Evolutionary conservation across 768 basidiomycete genomes (phyloP).

Genomic region (Leccinellum rugosiceps): DNA sequence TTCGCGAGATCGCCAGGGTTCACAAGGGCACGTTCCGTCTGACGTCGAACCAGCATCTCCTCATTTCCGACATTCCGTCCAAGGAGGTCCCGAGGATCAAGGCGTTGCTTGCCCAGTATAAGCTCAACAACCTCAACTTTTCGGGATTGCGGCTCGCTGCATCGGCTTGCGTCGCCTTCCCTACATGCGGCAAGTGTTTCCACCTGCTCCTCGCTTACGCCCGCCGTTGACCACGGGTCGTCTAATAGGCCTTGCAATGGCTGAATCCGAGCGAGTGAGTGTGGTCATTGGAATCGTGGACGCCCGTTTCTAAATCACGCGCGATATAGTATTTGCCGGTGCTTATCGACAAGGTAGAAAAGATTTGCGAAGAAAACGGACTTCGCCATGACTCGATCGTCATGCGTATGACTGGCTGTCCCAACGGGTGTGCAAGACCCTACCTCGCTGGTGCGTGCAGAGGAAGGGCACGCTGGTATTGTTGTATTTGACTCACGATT

Average conservation of each 20-base stretch:
- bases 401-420: constrained; percentile 99
- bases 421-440: constrained; percentile 90
- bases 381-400: constrained; percentile 92
- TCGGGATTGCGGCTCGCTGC: constrained; percentile 81
- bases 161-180: constrained; percentile 97
- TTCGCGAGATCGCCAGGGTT: constrained; percentile 88
- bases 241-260: constrained; percentile 64
- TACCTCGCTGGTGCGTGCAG: constrained; percentile 73
- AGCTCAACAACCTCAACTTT: constrained; percentile 82
- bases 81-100: constrained; percentile 79
- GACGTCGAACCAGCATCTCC: constrained; percentile 92
- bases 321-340: constrained; percentile 79
- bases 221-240: not conserved
- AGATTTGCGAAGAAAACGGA: constrained; percentile 90
- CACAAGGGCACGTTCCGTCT: constrained; percentile 94
- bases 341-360: constrained; percentile 91
- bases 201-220: not conserved
- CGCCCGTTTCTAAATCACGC: constrained; percentile 36
- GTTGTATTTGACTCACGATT: not conserved
- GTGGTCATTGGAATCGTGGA: not conserved
- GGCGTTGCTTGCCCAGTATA: constrained; percentile 74
- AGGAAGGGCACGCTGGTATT: not conserved
- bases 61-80: constrained; percentile 78
- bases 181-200: constrained; percentile 70
- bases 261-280: constrained; percentile 67